Conservation (phyloP, 208 protist genomes). For the Lotmaria passim region DNA sequence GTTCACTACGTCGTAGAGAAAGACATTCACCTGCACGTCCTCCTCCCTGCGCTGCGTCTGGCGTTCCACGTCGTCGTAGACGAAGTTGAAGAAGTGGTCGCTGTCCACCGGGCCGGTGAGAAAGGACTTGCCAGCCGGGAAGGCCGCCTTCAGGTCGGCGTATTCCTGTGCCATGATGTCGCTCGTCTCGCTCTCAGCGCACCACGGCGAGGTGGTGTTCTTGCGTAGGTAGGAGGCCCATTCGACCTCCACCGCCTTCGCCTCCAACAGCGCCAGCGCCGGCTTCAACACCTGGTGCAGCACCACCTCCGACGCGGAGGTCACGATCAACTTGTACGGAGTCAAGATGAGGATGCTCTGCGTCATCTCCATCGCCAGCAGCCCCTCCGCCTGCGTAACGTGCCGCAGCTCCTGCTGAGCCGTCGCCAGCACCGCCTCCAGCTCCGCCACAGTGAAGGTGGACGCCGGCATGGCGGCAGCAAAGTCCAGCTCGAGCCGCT, state of each 20-base stretch:
- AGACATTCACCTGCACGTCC: constrained; percentile 83
- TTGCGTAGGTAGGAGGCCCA: constrained; percentile 88
- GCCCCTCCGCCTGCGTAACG: constrained; percentile 25
- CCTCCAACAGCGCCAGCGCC: constrained; percentile 41
- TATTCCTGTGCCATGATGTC: constrained; percentile 91
- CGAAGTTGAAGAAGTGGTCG: constrained; percentile 89
- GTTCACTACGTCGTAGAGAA: constrained; percentile 64
- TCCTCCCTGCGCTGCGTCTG: constrained; percentile 37
- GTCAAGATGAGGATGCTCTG: constrained; percentile 60
- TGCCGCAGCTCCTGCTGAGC: constrained; percentile 47
- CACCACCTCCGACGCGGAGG: constrained; percentile 55
- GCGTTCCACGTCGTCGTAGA: constrained; percentile 76
- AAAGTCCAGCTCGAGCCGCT: constrained; percentile 89
- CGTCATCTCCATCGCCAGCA: constrained; percentile 55
- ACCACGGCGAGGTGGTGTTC: constrained; percentile 81
- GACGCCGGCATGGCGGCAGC: constrained; percentile 18
- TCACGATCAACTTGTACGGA: constrained; percentile 53
- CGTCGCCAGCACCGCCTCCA: constrained; percentile 44
- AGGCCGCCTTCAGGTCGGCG: constrained; percentile 80
- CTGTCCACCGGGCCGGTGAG: constrained; percentile 85
- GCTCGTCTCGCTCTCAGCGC: constrained; percentile 50
- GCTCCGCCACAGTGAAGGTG: constrained; percentile 39
- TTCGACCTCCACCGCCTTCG: constrained; percentile 49
- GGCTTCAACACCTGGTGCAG: constrained; percentile 68
- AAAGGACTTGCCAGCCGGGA: constrained; percentile 78